Evolutionary conservation across 1,284 basidiomycete species (phyloP), one percentile per base, ranked within the genome.

Genomic region (Ceratobasidium sp.): DNA sequence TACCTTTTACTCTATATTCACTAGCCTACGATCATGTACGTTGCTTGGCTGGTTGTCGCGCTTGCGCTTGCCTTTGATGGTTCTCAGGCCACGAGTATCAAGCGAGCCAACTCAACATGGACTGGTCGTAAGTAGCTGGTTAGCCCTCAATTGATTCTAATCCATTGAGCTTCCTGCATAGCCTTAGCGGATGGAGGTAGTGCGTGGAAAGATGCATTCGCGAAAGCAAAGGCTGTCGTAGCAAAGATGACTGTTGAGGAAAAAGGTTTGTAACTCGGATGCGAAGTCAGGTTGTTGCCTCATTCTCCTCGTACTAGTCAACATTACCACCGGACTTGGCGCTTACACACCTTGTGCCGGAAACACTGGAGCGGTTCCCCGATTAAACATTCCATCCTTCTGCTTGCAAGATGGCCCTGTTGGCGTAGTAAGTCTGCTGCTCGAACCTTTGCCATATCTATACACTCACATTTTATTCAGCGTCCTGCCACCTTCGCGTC

Each of bases 371-470:
- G 61, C 84, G 46, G 83, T 87, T 9, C 81, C 83, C 9, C 80
- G 84, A 1, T 85, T 85, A 1, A 83, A 83, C 70, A 87, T 86
- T 46, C 91, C 91, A 1, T 91, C 91, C 9, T 84, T 94, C n/a
- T 95, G 93, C 83, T 82, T 84, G 84, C 81, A 91, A 85, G 90
- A 91, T 80, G 88, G 90, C 26, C 91, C 88, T 44, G 82, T 88
- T 20, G 89, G 89, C 48, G 86, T 90, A 13, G 50, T 68, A 40
- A 78, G 52, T 65, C 69, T 28, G 26, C 33, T 12, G 26, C 38
- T 20, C 40, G 10, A 28, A 38, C 26, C 17, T 40, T 15, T 17
- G 40, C 3, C 17, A 56, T 44, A 20, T 9, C 3, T 28, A 26
- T 7, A 7, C n/a, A 23, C 48, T 74, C 7, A 52, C 15, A 68